These are phyloP conservation scores for Phytophthora pinifolia DNA, from an alignment of 352 stramenopile genomes.

Conservation along the genomic window DNA sequence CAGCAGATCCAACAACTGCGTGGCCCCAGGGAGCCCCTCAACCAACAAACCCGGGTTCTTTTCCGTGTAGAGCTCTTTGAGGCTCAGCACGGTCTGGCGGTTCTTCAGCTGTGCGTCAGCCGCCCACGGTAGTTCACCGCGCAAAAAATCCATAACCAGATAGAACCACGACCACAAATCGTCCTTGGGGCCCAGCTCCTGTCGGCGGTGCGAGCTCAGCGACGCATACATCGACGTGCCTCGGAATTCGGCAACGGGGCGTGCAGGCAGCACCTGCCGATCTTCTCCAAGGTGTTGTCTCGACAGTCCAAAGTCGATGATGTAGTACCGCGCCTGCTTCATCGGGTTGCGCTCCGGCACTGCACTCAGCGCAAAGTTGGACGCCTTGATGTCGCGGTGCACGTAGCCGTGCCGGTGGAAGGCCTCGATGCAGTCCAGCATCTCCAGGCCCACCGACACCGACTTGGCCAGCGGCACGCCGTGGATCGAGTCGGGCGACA, in stretches of 20 bases:
- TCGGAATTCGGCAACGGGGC: slow-evolving; percentile 75
- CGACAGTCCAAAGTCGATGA: slow-evolving; percentile 88
- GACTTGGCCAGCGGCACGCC: slow-evolving; percentile 71
- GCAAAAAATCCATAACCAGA: slow-evolving; percentile 87
- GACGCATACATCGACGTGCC: slow-evolving; percentile 90
- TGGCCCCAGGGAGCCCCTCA: slow-evolving; percentile 66
- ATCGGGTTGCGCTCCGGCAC: slow-evolving; percentile 36
- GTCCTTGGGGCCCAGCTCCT: slow-evolving; percentile 83
- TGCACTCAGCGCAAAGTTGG: slow-evolving; percentile 81
- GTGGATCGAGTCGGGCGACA: slow-evolving; percentile 77
- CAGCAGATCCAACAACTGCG: slow-evolving; percentile 75
- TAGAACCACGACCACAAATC: slow-evolving; percentile 92
- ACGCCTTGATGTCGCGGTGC: slow-evolving; percentile 89
- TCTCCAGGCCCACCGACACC: slow-evolving; percentile 77
- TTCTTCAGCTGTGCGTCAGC: slow-evolving; percentile 85
- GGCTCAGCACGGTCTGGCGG: slow-evolving; percentile 67
- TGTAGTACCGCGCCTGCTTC: slow-evolving; percentile 63
- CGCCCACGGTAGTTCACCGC: slow-evolving; percentile 82
- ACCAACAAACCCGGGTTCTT: slow-evolving; percentile 64
- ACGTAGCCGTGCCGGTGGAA: slow-evolving; percentile 88
- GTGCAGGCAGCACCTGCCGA: slow-evolving; percentile 57
- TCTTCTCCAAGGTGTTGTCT: slow-evolving; percentile 72
- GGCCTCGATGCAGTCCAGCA: slow-evolving; percentile 87
- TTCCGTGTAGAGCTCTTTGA: slow-evolving; percentile 88
- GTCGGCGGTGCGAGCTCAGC: slow-evolving; percentile 74